phyloP scores from a whole-genome alignment of 441 rosid genomes.

The Erodium moschatum region DNA sequence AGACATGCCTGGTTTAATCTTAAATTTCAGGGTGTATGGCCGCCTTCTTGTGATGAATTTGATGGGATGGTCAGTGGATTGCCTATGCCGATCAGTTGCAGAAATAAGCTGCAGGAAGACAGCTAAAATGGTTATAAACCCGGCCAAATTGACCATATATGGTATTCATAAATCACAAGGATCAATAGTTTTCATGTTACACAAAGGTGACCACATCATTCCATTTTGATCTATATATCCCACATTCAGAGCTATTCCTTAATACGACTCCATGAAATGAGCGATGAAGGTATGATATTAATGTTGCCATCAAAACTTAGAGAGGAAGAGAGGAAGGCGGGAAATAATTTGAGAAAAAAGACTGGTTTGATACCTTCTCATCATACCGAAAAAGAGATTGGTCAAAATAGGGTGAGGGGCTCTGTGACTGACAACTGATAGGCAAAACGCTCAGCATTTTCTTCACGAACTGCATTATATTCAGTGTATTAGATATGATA shows the following conservation, averaged over 20 bases:
- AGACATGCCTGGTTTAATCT: slow-evolving; percentile 72
- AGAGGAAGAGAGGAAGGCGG: too few relatives aligned
- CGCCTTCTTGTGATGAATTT: slow-evolving; percentile 71
- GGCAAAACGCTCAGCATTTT: slow-evolving; percentile 80
- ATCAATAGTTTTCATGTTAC: neutral
- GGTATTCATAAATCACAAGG: neutral
- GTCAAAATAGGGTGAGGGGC: slow-evolving; percentile 95
- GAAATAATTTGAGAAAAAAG: too few relatives aligned
- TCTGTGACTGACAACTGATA: slow-evolving; percentile 74
- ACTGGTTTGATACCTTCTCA: slow-evolving; percentile 54
- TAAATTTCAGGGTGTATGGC: slow-evolving; percentile 56
- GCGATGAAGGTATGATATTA: too few relatives aligned
- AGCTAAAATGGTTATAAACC: slow-evolving; percentile 13
- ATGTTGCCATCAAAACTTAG: too few relatives aligned
- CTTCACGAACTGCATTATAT: slow-evolving; percentile 67
- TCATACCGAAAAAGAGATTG: slow-evolving; percentile 86
- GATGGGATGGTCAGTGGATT: slow-evolving; percentile 70
- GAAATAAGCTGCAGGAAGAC: slow-evolving; percentile 61
- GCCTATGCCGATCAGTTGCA: slow-evolving; percentile 69
- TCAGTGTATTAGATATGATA: slow-evolving; percentile 16
- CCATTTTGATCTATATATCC: too few relatives aligned
- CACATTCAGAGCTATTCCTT: too few relatives aligned
- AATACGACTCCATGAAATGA: too few relatives aligned
- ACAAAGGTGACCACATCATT: slow-evolving; percentile 12
- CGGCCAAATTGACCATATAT: neutral